These are phyloP conservation scores for Prunus mira DNA, from an alignment of 306 rosid genomes.

Conservation along the genomic window DNA sequence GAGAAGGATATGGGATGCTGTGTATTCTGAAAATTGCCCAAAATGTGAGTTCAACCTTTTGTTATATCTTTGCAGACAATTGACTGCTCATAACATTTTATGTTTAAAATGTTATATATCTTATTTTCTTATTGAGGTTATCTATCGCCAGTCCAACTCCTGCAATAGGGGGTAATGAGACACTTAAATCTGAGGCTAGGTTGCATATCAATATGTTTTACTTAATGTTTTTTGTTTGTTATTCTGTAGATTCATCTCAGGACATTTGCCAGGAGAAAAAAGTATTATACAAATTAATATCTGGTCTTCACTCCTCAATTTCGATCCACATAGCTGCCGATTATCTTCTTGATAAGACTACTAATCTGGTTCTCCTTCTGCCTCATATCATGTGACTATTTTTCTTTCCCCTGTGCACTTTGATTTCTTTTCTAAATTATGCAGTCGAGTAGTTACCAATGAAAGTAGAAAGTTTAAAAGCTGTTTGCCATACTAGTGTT, in stretches of 20 bases:
- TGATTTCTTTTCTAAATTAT: neutral
- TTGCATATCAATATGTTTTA: no score
- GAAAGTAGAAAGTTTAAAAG: neutral
- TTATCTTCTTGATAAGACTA: conserved; percentile 56
- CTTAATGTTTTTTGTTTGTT: neutral
- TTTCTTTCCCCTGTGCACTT: neutral
- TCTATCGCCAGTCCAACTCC: neutral
- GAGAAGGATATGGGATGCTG: conserved; percentile 22
- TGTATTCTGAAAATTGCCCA: conserved; percentile 13
- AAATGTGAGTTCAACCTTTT: conserved; percentile 8
- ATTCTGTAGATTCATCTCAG: conserved; percentile 48
- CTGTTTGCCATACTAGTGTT: no score
- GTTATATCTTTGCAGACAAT: neutral
- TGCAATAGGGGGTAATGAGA: neutral
- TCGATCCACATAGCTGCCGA: conserved; percentile 64
- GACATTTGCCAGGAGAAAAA: conserved; percentile 56
- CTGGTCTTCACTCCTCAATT: conserved; percentile 74
- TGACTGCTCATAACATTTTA: neutral
- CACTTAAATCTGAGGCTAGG: neutral
- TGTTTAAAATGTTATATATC: neutral
- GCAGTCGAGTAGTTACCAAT: neutral
- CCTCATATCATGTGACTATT: neutral
- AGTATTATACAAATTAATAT: conserved; percentile 57
- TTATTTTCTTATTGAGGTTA: neutral
- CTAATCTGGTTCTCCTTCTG: conserved; percentile 34